Percentiles rank a stretch among this genome's conserved stretches.
phyloP scores from a whole-genome alignment of 139 green algal species.

The Edaphochlamys debaryana region DNA sequence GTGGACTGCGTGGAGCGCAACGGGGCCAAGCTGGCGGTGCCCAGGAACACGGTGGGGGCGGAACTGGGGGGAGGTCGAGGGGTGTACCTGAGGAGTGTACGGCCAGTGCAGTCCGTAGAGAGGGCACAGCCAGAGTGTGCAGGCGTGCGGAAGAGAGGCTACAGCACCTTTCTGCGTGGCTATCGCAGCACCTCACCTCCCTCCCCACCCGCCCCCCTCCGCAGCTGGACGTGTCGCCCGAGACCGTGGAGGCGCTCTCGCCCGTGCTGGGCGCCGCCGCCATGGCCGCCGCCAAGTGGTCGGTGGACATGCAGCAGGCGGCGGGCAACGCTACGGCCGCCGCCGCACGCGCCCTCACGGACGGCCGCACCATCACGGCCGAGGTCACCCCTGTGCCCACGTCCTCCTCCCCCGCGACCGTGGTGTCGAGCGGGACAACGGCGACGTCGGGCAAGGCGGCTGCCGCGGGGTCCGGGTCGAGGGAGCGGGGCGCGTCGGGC shows the following conservation, averaged over 20 bases:
- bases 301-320: conserved; percentile 30
- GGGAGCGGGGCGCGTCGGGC: too few species aligned
- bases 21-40: conserved; percentile 76
- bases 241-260: conserved; percentile 1
- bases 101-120: too few species aligned
- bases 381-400: conserved; percentile 30
- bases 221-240: conserved; percentile 5
- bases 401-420: not conserved
- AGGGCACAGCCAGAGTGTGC: not conserved
- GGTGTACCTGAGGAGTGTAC: not conserved
- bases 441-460: conserved; percentile 23
- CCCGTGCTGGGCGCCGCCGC: conserved; percentile 20
- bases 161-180: too few species aligned
- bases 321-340: not conserved
- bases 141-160: not conserved
- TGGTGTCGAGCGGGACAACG: not conserved
- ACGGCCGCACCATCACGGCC: conserved; percentile 27
- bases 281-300: conserved; percentile 10
- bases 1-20: conserved; percentile 87
- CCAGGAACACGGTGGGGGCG: conserved; percentile 41
- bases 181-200: too few species aligned
- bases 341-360: conserved; percentile 4
- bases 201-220: not conserved
- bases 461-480: too few species aligned
- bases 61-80: not conserved